Conservation (phyloP, 2,329 filamentous ascomycete species). For the Alternaria novae-zelandiae region DNA sequence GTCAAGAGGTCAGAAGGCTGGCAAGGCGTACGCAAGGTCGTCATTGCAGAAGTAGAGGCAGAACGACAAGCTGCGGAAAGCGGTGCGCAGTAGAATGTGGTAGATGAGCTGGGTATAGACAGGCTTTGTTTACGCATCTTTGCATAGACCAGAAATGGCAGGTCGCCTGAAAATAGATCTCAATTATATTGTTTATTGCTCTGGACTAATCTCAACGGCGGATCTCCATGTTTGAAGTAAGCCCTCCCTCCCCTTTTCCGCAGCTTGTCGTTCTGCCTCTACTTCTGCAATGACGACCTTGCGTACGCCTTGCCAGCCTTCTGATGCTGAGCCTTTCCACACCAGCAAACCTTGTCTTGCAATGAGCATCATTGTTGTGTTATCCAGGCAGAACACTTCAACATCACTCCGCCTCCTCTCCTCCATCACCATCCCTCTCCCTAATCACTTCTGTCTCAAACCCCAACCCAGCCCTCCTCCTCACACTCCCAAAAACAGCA, state of each 20-base stretch:
- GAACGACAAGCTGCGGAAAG: slow-evolving; percentile 43
- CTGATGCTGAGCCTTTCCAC: slow-evolving; percentile 26
- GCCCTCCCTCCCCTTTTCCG: slow-evolving; percentile 20
- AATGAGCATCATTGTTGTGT: too few relatives aligned
- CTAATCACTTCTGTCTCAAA: slow-evolving; percentile 53
- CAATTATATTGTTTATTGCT: not conserved
- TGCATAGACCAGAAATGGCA: slow-evolving; percentile 4
- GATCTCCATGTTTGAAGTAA: not conserved
- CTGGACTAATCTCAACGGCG: not conserved
- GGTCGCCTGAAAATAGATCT: not conserved
- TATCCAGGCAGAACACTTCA: too few relatives aligned
- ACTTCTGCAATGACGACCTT: slow-evolving; percentile 69
- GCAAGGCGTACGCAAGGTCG: slow-evolving; percentile 75
- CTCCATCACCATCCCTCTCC: slow-evolving; percentile 18
- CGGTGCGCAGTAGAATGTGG: slow-evolving; percentile 14
- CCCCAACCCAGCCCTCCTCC: slow-evolving; percentile 51
- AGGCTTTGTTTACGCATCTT: not conserved
- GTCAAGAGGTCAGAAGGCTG: slow-evolving; percentile 71
- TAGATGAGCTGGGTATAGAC: not conserved
- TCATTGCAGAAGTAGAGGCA: slow-evolving; percentile 73
- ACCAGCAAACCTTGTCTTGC: too few relatives aligned
- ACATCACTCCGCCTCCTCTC: not conserved
- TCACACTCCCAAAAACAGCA: slow-evolving; percentile 58
- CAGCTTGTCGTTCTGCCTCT: slow-evolving; percentile 19
- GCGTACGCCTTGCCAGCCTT: slow-evolving; percentile 75